Conservation (phyloP, 2,329 filamentous ascomycete genomes). For the Colletotrichum magnum region DNA sequence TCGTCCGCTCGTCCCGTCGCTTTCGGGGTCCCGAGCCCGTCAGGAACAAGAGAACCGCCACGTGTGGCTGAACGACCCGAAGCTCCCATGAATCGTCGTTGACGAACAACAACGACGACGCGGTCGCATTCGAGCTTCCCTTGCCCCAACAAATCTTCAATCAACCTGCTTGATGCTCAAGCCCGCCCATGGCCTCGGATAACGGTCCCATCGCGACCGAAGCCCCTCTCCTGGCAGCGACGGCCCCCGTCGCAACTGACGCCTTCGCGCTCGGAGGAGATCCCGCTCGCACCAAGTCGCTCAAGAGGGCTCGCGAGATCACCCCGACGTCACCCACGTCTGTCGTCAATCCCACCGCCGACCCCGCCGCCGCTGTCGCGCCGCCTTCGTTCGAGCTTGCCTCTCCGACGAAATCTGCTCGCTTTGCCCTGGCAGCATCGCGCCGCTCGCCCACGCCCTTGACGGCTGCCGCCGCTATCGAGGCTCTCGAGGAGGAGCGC, state of each 20-base stretch:
- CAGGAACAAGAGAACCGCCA: slow-evolving; percentile 35
- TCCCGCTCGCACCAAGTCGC: slow-evolving; percentile 53
- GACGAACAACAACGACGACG: slow-evolving; percentile 34
- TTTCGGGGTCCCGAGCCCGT: slow-evolving; percentile 37
- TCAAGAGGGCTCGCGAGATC: slow-evolving; percentile 59
- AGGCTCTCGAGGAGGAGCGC: slow-evolving; percentile 68
- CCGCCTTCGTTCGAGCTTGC: slow-evolving; percentile 41
- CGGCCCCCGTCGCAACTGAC: slow-evolving; percentile 55
- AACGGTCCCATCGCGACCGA: slow-evolving; percentile 67
- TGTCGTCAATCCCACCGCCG: slow-evolving; percentile 43
- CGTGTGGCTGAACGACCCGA: slow-evolving; percentile 39
- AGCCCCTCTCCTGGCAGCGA: slow-evolving; percentile 57
- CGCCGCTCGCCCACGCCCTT: slow-evolving; percentile 62
- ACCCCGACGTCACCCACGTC: slow-evolving; percentile 56
- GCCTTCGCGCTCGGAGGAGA: slow-evolving; percentile 54
- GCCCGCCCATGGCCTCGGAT: slow-evolving; percentile 66
- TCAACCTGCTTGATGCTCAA: slow-evolving; percentile 32
- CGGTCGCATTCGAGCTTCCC: slow-evolving; percentile 27
- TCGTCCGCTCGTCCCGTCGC: slow-evolving; percentile 39
- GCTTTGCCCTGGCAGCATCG: slow-evolving; percentile 58
- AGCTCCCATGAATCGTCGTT: slow-evolving; percentile 38
- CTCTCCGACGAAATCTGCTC: slow-evolving; percentile 69
- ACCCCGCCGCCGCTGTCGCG: slow-evolving; percentile 22
- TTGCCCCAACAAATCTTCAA: slow-evolving; percentile 5
- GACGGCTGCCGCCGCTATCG: slow-evolving; percentile 60